These are phyloP conservation scores for Dendrobium officinale DNA, from an alignment of 106 monocot genomes.

Conservation along the genomic window DNA sequence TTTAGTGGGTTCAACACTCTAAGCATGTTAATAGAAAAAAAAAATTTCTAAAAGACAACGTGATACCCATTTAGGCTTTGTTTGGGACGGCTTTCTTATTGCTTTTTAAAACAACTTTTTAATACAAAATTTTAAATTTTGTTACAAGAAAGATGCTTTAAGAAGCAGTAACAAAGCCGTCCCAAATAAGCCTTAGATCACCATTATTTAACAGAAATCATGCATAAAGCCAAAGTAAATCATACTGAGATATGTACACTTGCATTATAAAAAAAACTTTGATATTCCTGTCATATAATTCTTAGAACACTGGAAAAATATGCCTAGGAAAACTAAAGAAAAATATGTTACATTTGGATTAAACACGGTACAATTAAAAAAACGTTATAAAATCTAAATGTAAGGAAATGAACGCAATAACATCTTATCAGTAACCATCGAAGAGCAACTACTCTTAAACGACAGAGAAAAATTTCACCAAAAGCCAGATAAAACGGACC, in stretches of 20 bases:
- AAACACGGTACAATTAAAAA: not conserved
- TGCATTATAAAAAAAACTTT: not conserved
- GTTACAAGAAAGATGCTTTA: no score
- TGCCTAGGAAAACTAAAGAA: not conserved
- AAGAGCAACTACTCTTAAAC: not conserved
- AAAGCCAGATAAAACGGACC: not conserved
- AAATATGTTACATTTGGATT: not conserved
- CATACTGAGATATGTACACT: not conserved
- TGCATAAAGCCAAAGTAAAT: not conserved
- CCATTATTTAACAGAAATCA: not conserved
- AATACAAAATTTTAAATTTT: no score
- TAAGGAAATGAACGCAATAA: not conserved
- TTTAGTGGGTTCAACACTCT: not conserved
- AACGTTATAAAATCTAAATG: not conserved
- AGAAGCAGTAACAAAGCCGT: no score
- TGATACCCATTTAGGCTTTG: not conserved
- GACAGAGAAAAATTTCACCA: not conserved
- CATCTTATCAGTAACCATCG: not conserved
- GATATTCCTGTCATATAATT: not conserved
- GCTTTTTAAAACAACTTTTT: no score
- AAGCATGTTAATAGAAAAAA: not conserved
- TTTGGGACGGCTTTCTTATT: no score
- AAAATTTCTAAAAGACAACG: not conserved
- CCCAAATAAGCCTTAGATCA: not conserved
- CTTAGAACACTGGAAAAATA: not conserved